Percentiles rank a stretch among this genome's conserved stretches.
phyloP scores from a whole-genome alignment of 2,329 filamentous ascomycete species.

The Rachicladosporium sp. region DNA sequence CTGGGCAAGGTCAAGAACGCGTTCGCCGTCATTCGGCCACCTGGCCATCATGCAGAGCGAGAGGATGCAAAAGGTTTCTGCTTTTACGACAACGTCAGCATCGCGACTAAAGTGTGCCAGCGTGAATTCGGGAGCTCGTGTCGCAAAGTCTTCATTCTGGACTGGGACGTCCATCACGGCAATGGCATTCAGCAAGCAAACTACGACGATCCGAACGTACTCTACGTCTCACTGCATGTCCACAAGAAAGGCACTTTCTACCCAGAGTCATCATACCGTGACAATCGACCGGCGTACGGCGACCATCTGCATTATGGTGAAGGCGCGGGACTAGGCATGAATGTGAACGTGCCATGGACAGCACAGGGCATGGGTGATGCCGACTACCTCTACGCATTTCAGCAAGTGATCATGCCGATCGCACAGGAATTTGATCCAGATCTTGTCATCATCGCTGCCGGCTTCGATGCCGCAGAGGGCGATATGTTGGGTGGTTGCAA shows the following conservation, averaged over 20 bases:
- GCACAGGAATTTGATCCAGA: constrained; percentile 88
- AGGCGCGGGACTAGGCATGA: constrained; percentile 47
- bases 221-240: constrained; percentile 92
- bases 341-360: constrained; percentile 59
- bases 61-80: constrained; percentile 86
- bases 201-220: constrained; percentile 83
- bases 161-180: constrained; percentile 72
- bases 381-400: constrained; percentile 93
- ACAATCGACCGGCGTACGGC: constrained; percentile 42
- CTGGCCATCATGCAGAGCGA: constrained; percentile 87
- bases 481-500: constrained; percentile 89
- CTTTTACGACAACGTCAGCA: constrained; percentile 93
- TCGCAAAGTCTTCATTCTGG: constrained; percentile 80
- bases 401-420: constrained; percentile 92
- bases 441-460: constrained; percentile 86
- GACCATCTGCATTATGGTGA: constrained; percentile 48
- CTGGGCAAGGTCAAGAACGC: constrained; percentile 78
- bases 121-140: constrained; percentile 65
- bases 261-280: constrained; percentile 49
- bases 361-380: constrained; percentile 77
- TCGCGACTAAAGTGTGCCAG: constrained; percentile 82
- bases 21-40: constrained; percentile 87
- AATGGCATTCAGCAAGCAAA: constrained; percentile 97
- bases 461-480: constrained; percentile 89
- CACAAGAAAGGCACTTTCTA: constrained; percentile 80